Conservation (phyloP, 225 moss, liverwort and hornwort genomes). For the Bryoerythrophyllum caledonicum region DNA sequence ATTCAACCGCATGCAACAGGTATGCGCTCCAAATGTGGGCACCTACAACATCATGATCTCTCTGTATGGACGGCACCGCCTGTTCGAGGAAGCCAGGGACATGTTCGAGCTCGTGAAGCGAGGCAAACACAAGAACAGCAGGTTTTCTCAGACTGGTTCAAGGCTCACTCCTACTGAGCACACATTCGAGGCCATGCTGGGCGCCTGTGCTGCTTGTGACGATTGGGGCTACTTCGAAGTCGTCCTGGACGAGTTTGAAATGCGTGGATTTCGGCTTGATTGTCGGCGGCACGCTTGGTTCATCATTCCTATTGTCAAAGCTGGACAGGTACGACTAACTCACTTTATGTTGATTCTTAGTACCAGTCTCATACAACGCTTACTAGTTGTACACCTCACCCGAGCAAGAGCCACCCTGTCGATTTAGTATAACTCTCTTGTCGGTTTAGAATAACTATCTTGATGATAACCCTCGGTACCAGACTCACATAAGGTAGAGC, state of each 20-base stretch:
- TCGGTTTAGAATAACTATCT: too few relatives aligned
- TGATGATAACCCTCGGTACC: background rate
- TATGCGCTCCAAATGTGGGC: conserved; percentile 81
- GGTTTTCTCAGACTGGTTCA: conserved; percentile 27
- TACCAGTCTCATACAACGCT: background rate
- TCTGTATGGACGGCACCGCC: conserved; percentile 70
- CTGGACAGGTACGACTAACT: conserved; percentile 65
- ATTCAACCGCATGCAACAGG: conserved; percentile 70
- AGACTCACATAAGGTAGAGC: background rate
- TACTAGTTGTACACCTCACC: too few relatives aligned
- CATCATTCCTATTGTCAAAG: conserved; percentile 51
- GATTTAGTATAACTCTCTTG: too few relatives aligned
- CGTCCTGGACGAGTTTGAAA: conserved; percentile 58
- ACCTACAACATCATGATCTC: conserved; percentile 94
- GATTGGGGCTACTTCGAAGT: conserved; percentile 75
- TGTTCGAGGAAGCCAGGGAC: conserved; percentile 69
- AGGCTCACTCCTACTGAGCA: conserved; percentile 60
- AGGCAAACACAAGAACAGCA: conserved; percentile 49
- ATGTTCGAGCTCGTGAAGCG: conserved; percentile 69
- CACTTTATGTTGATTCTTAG: background rate
- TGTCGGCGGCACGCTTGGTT: conserved; percentile 76
- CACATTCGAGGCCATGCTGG: conserved; percentile 87
- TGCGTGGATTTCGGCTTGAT: conserved; percentile 63
- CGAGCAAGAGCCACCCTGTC: too few relatives aligned
- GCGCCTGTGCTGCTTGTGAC: conserved; percentile 64